Evolutionary conservation across 2,329 filamentous ascomycete genomes (phyloP), one percentile per base, ranked within the genome.

Genomic region (Xylariales sp.): DNA sequence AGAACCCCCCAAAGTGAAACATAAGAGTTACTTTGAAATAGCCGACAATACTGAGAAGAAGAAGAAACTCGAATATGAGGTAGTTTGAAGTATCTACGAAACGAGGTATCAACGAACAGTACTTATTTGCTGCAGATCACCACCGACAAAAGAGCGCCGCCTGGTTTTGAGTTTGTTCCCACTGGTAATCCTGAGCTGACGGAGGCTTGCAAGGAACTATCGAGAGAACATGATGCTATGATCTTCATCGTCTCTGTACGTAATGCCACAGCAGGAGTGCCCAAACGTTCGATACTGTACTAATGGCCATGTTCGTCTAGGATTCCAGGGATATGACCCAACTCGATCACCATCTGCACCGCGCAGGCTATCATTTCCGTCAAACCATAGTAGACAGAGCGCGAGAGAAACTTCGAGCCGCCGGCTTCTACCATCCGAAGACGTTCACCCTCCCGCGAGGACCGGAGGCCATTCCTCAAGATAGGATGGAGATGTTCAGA

Each of bases 161-260:
- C 78, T 1, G 78, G 78, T 31, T 83, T 78, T 54, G 71, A 74
- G 47, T 83, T 82, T 54, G 71, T 84, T 31, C 76, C 80, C 22
- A 72, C 76, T 38, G 80, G 80, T 37, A 76, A 83, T 48, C 80
- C 79, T 16, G 67, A 73, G 46, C 61, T 84, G 53, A 82, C 78
- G 4, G 66, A 64, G 42, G 63, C 69, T 31, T 84, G 80, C 66
- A 84, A 84, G 59, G 80, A 84, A 51, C 58, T 82, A 15, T 84
- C 80, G 2, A 70, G 80, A 48, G 74, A 80, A 50, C 66, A 69
- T 38, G 78, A 71, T 51, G 78, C 76, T 32, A 76, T 81, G 73
- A 76, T 83, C 12, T 84, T 80, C 51, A 82, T 84, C 44, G 80
- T 84, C 35, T 80, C 78, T 53, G 80, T 82, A 69, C 51, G 74